phyloP scores from a whole-genome alignment of 2,329 filamentous ascomycete species.

The Lachnellula suecica region DNA sequence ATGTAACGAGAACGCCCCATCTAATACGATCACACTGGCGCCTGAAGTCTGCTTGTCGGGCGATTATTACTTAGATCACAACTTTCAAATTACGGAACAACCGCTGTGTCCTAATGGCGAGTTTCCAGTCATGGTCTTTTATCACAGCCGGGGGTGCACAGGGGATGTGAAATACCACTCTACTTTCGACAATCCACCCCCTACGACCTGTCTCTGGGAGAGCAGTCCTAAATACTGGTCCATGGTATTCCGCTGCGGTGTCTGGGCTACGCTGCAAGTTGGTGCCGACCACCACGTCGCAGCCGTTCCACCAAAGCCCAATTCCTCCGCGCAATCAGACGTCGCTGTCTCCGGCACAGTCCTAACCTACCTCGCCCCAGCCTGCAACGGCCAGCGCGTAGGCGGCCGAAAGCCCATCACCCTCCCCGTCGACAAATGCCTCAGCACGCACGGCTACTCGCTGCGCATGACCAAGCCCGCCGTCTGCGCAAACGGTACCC shows the following conservation, averaged over 20 bases:
- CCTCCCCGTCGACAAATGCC: conserved; percentile 13
- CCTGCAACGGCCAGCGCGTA: neutral
- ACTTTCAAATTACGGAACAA: conserved; percentile 6
- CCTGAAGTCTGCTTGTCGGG: conserved; percentile 14
- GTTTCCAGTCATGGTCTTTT: conserved; percentile 11
- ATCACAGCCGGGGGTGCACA: conserved; percentile 1
- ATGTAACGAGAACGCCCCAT: neutral
- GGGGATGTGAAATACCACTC: conserved; percentile 2
- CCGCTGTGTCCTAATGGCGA: conserved; percentile 12
- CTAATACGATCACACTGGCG: conserved; percentile 6
- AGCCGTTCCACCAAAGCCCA: conserved; percentile 6
- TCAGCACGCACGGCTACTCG: conserved; percentile 1
- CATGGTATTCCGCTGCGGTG: conserved; percentile 12
- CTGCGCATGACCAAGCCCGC: conserved; percentile 10
- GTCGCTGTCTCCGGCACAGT: neutral
- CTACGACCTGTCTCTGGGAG: conserved; percentile 5
- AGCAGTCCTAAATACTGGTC: conserved; percentile 12
- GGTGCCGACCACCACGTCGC: conserved; percentile 9
- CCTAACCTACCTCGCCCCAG: neutral
- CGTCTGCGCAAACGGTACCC: conserved; percentile 14
- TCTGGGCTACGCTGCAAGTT: neutral
- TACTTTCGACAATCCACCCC: neutral
- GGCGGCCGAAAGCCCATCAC: neutral
- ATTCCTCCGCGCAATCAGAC: too few species aligned
- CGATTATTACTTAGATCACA: conserved; percentile 11